Evolutionary conservation across 352 stramenopile species (phyloP).

Genomic region (Phytopythium sindhum): DNA sequence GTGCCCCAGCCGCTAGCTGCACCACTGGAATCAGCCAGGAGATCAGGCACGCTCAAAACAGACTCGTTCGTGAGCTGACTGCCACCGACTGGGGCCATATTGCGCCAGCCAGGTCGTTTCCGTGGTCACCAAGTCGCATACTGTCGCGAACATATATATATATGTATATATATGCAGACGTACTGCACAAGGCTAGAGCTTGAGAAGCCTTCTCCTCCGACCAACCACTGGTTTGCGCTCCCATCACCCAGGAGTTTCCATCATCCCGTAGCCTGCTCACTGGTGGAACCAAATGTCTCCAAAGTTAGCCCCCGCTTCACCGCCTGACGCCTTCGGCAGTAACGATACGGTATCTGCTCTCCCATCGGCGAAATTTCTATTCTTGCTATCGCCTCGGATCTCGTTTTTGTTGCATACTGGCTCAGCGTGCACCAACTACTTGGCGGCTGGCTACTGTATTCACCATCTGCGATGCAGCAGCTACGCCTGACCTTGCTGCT

Average conservation of each 20-base stretch:
- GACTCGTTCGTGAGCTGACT: background rate
- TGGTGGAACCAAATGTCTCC: background rate
- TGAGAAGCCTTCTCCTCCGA: background rate
- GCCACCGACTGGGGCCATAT: too few species aligned
- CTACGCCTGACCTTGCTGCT: background rate
- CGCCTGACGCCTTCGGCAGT: background rate
- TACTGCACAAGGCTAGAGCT: background rate
- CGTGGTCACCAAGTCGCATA: background rate
- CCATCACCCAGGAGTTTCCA: background rate
- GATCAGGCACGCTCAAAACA: background rate
- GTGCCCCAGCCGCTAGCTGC: background rate
- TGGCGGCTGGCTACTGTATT: background rate
- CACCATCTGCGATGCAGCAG: background rate
- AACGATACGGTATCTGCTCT: background rate
- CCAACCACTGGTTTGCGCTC: background rate
- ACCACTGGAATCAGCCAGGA: background rate
- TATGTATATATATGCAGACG: too few species aligned
- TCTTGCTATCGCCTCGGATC: background rate
- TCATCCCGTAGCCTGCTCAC: background rate
- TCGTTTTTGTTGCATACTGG: background rate
- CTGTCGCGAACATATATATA: too few species aligned
- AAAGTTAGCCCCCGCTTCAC: background rate
- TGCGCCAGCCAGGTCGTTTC: background rate
- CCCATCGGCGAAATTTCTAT: background rate
- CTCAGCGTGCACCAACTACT: background rate